Evolutionary conservation across 192 early-diverging fungal species (phyloP), one percentile per base, ranked within the genome.

Genomic region (Backusella mclennaniae): DNA sequence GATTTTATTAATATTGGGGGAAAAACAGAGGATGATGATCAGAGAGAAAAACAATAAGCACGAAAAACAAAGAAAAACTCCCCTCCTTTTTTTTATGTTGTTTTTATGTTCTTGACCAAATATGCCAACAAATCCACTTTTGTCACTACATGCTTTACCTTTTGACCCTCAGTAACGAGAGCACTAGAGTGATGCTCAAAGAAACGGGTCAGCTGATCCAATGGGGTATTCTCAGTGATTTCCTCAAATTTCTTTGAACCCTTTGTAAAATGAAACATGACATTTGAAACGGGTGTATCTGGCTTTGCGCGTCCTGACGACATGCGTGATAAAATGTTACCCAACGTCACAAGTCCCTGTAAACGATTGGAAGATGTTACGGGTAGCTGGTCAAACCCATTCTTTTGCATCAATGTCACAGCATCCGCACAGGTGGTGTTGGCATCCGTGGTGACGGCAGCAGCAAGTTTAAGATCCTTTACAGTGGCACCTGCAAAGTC

Each of bases 371-470:
- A 97, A 89, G 68, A 94, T 42, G 94, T 92, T 35, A 98, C 96
- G 12, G 96, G 96, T 31, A 98, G 86, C 86, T 99, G 98, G 85
- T 97, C 96, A 80, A 98, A 98, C 17, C 92, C 96, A 75, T 94
- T 91, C n/a, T 85, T 76, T 78, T 96, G 86, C 95, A 97, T 95
- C 80, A 95, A 89, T 72, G 90, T 84, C 38, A 97, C 90, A 11
- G 96, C 96, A 73, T 96, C 92, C 7, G 82, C 82, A 76, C 89
- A 90, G 11, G 90, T 84, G 31, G 92, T 92, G 75, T 85, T 77
- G 82, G 90, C 88, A 71, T 93, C 90, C 42, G 96, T 91, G 46
- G 95, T 94, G 63, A 98, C 92, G 39, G 96, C 96, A 15, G 86
- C 81, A 76, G 90, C 90, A 38, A 98, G 89, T 29, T 90, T 81